Base-by-base conservation (phyloP, 192 early-diverging fungal genomes). In the Podila epigama region DNA sequence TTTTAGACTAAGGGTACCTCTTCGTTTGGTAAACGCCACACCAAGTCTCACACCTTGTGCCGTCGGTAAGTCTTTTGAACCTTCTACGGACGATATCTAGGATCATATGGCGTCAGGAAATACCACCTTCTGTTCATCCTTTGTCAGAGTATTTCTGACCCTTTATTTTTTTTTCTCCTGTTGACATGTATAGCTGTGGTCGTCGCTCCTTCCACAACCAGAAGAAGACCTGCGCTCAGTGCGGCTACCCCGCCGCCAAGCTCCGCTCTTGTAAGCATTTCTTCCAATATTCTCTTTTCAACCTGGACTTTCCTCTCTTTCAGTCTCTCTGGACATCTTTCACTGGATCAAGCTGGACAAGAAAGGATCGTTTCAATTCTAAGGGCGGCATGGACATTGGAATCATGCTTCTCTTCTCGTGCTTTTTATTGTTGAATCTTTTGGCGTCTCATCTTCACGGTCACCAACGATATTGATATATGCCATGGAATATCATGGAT, bases 191-290 rank as follows among this genome's bases (percentile, higher is more conserved):
- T 75, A 75, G 72, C 75, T 99, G 97, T 84, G 97, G 97, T 64
- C 89, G 90, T 77, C 92, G 96, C 61, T 91, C 96, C 52, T 97
- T 97, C 93, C 97, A 99, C 92, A 95, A 94, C 91, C 96, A 98
- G 89, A 99, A 99, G 95, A 99, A 99, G 94, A 97, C 95, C 54
- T 99, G 97, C 86, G 95, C 96, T 80, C 94, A 95, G 82, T 99
- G 97, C 88, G 96, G 95, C 68, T 99, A 97, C 86, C 97, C 97
- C 51, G 86, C 96, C 72, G 95, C 96, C 80, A 99, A 99, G 92
- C 95, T 92, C 84, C 91, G 97, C 82, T 90, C 87, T 82, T 99
- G 90, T 94, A 81, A 86, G 87, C 83, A 67, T 32, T 29, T 9
- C 32, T 34, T 51, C 40, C 36, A 44, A 15, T 7, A 20, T n/a